Conservation (phyloP, 331 rosid genomes). For the Stylosanthes scabra region DNA sequence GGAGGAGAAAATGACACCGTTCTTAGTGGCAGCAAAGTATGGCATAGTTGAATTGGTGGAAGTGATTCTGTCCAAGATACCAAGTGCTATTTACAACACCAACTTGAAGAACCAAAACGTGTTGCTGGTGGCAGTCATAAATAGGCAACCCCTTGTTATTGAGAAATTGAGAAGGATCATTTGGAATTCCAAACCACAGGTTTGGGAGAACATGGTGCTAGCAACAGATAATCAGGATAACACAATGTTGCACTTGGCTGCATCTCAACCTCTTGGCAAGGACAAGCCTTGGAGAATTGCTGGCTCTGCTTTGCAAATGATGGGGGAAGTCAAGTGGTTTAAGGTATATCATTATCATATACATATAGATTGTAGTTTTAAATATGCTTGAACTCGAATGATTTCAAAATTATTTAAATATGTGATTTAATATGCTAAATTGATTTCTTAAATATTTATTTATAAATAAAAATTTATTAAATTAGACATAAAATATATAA, state of each 20-base stretch:
- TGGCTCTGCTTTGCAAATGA: slow-evolving; percentile 58
- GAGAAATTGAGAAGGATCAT: neutral
- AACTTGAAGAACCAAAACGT: slow-evolving; percentile 32
- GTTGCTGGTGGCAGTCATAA: slow-evolving; percentile 43
- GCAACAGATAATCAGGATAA: slow-evolving; percentile 19
- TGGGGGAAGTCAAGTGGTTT: slow-evolving; percentile 60
- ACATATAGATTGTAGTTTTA: no score
- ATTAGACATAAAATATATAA: no score
- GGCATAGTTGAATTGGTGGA: slow-evolving; percentile 34
- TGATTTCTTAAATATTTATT: no score
- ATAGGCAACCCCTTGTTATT: slow-evolving; percentile 38
- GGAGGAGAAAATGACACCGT: neutral
- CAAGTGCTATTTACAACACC: slow-evolving; percentile 29
- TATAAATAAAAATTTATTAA: no score
- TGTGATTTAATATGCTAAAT: no score
- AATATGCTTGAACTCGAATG: no score
- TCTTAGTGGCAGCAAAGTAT: slow-evolving; percentile 23
- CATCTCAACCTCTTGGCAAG: no score
- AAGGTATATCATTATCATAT: slow-evolving; percentile 44
- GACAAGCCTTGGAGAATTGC: slow-evolving; percentile 45
- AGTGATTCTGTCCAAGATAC: neutral
- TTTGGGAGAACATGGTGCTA: neutral
- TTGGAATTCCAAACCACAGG: no score
- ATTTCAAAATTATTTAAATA: no score
- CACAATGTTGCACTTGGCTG: neutral